Evolutionary conservation across 164 flowering plant genomes (phyloP), one percentile per base, ranked within the genome.

Genomic region (Berberis thunbergii): DNA sequence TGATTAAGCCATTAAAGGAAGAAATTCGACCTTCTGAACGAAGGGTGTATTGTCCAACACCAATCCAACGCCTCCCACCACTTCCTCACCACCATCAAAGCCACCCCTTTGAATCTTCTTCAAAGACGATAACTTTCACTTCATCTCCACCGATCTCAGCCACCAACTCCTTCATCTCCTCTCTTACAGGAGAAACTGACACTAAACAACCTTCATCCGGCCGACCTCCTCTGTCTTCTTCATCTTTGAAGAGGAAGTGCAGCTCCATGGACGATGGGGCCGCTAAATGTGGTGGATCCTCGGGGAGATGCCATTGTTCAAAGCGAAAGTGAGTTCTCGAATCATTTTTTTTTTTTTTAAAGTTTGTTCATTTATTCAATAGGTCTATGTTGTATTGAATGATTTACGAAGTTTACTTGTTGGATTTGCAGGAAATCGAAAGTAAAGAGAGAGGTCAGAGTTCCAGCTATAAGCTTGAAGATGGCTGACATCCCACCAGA

Each of bases 401-500:
- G 60, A 42, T 13, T 54, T 50, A 7, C 6, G 1, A 43, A 43
- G 50, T 1, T 48, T 48, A 48, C 9, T 48, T 10, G 38, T 6
- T 2, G 39, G 13, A 13, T 60, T 59, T 42, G 56, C 74, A 86
- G 97, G 67, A 88, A 88, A 65, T 44, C 75, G 73, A 85, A 83
- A 58, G 39, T 80, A 86, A 91, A 91, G 74, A 85, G 81, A 64
- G 85, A 83, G 52, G 77, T 86, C 9, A 76, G 89, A 70, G 88
- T 91, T 41, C 93, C 96, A 39, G 94, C 96, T 2, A 86, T 91
- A 43, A 91, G 97, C 76, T 61, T 81, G 82, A 88, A 85, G 71
- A 73, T 88, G 83, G 77, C 97, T 0, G 97, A 91, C 67, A 88
- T 91, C 63, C 97, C 97, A 50, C 86, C 91, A 2, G 97, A 91